Base-by-base conservation (phyloP, 495 filamentous ascomycete genomes). In the Annulohypoxylon bovei region DNA sequence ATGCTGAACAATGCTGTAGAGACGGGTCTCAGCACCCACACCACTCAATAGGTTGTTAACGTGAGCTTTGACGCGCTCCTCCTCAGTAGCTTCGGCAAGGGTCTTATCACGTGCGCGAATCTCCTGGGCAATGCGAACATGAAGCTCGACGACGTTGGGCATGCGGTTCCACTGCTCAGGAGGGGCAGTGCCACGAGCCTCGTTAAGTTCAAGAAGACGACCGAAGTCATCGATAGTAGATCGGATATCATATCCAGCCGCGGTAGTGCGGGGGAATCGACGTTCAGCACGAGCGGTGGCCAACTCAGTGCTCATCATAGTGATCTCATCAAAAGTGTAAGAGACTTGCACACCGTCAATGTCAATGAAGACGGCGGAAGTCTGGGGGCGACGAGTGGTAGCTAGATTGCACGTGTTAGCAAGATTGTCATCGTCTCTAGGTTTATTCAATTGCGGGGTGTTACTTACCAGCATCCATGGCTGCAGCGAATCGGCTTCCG, bases 1-100 rank as follows among this genome's bases (percentile, higher is more conserved):
- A 46, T 77, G 75, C 40, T 72, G 55, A 18, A 77, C 74, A 42
- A 75, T 74, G 9, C 63, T 50, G 49, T 77, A 77, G 7, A 77
- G 71, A 32, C 60, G 61, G 0, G 67, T 37, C 49, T 77, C 75
- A 6, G 73, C 67, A 1, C 60, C 25, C 12, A 72, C 71, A 35
- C 73, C 67, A 6, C 64, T 72, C 61, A 74, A 72, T 30, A 77
- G 65, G 56, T 70, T 70, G 37, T 20, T n/a, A 12, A 77, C 50
- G 5, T 72, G 73, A 40, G 72, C 61, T 0, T 53, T 22, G 22
- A 77, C 58, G 4, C 71, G 74, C 16, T 70, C 37, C 0, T 69
- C 50, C 20, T 74, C 75, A 40, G 70, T 53, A 35, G 47, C 18
- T 2, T 76, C 69, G 5, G 66, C 71, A 0, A 65, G 35, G 50